phyloP scores from a whole-genome alignment of 2,329 filamentous ascomycete genomes.

The Mariannaea elegans region DNA sequence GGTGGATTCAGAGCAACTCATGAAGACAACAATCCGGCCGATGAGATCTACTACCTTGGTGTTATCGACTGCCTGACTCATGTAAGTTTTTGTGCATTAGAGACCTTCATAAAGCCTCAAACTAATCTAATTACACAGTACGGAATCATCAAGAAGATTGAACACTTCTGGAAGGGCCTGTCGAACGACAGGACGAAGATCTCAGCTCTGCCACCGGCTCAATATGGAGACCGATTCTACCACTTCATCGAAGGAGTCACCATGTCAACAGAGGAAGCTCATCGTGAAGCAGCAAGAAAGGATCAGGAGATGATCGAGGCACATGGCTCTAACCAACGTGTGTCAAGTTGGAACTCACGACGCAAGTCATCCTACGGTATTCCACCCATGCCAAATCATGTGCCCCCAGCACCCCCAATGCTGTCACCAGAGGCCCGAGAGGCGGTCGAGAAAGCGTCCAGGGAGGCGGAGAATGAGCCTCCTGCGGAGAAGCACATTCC shows the following conservation, averaged over 20 bases:
- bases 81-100: slow-evolving; percentile 64
- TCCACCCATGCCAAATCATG: slow-evolving; percentile 57
- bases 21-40: slow-evolving; percentile 82
- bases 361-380: slow-evolving; percentile 44
- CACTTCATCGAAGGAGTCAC: slow-evolving; percentile 92
- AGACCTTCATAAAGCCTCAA: neutral
- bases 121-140: slow-evolving; percentile 67
- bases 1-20: slow-evolving; percentile 94
- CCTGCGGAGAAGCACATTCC: slow-evolving; percentile 62
- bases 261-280: slow-evolving; percentile 86
- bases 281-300: slow-evolving; percentile 68
- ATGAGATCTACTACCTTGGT: slow-evolving; percentile 97
- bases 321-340: slow-evolving; percentile 46
- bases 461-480: slow-evolving; percentile 42
- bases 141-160: slow-evolving; percentile 90
- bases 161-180: slow-evolving; percentile 97
- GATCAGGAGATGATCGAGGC: slow-evolving; percentile 66
- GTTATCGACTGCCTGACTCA: slow-evolving; percentile 99
- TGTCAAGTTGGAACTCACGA: slow-evolving; percentile 50
- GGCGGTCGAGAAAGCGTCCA: slow-evolving; percentile 52
- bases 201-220: slow-evolving; percentile 87
- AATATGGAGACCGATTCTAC: slow-evolving; percentile 93
- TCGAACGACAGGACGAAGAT: slow-evolving; percentile 86
- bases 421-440: slow-evolving; percentile 50
- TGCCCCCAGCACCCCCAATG: slow-evolving; percentile 53